Evolutionary conservation across 148 eudicot genomes (phyloP).

Genomic region (Cornus kousa): DNA sequence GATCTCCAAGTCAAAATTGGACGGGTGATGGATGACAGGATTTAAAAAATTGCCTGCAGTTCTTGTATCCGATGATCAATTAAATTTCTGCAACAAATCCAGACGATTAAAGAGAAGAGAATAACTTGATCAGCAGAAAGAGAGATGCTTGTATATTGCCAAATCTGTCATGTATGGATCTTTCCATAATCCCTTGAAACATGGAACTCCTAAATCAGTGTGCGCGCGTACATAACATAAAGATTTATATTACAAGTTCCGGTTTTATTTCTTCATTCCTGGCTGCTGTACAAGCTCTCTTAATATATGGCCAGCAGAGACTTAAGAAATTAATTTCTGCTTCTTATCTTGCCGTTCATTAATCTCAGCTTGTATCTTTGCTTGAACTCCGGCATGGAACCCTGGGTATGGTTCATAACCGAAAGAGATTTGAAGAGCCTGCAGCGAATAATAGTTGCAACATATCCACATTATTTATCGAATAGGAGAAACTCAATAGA

Average conservation of each 20-base stretch:
- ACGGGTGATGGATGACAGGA: too few species aligned
- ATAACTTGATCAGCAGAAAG: not conserved
- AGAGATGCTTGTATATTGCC: not conserved
- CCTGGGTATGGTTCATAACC: conserved; percentile 67
- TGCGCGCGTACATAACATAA: not conserved
- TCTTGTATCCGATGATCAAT: not conserved
- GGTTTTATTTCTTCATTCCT: not conserved
- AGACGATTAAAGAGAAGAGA: not conserved
- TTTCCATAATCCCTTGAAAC: not conserved
- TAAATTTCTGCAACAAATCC: not conserved
- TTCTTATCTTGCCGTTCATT: conserved; percentile 55
- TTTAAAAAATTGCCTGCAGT: not conserved
- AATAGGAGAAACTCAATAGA: not conserved
- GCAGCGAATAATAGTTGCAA: conserved; percentile 9
- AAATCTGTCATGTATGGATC: not conserved
- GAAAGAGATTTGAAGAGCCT: conserved; percentile 41
- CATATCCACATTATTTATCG: not conserved
- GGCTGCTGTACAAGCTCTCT: not conserved
- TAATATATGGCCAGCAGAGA: not conserved
- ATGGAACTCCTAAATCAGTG: conserved; percentile 8
- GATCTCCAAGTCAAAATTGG: not conserved
- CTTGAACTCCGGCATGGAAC: conserved; percentile 40
- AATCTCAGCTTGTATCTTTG: conserved; percentile 37
- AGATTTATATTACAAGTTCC: not conserved
- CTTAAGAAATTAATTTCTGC: conserved; percentile 41